Evolutionary conservation across 495 filamentous ascomycete genomes (phyloP).

Genomic region (Podospora conica): DNA sequence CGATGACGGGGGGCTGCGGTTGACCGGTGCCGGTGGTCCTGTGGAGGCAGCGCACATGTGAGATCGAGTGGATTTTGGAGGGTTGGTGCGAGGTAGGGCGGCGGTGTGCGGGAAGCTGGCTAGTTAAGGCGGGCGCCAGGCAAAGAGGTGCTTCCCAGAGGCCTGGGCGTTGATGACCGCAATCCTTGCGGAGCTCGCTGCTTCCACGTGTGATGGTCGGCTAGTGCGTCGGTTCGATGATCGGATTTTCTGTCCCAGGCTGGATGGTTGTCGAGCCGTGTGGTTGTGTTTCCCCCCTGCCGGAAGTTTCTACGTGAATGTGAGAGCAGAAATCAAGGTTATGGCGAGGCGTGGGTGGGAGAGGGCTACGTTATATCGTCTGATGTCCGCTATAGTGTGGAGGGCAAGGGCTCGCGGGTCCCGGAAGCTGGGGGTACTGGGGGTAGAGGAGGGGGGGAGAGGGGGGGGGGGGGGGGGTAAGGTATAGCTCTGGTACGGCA

Average conservation of each 20-base stretch:
- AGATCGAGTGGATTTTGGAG: slow-evolving; percentile 15
- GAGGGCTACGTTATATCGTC: slow-evolving; percentile 45
- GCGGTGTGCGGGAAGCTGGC: slow-evolving; percentile 16
- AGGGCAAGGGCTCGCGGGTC: slow-evolving; percentile 15
- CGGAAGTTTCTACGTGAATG: slow-evolving; percentile 28
- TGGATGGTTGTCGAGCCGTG: slow-evolving; percentile 6
- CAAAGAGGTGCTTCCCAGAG: slow-evolving; percentile 24
- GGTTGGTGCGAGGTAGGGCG: slow-evolving; percentile 14
- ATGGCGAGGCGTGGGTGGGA: slow-evolving; percentile 30
- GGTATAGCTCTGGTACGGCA: slow-evolving; percentile 30
- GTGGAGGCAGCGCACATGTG: slow-evolving; percentile 35
- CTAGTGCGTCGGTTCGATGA: slow-evolving; percentile 6
- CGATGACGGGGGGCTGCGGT: slow-evolving; percentile 3
- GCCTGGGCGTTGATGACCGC: slow-evolving; percentile 25
- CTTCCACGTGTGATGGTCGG: slow-evolving; percentile 18
- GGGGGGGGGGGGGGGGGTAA: slow-evolving; percentile 38
- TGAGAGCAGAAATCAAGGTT: slow-evolving; percentile 24
- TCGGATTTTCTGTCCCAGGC: slow-evolving; percentile 4
- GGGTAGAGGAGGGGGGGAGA: no score
- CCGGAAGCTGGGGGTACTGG: slow-evolving; percentile 14
- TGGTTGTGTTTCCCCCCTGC: slow-evolving; percentile 17
- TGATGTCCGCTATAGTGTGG: slow-evolving; percentile 41
- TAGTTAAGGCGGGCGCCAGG: background rate
- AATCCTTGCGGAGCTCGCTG: slow-evolving; percentile 30
- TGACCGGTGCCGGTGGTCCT: slow-evolving; percentile 19